Evolutionary conservation across 139 green algal genomes (phyloP).

Genomic region (Picochlorum costavermella): DNA sequence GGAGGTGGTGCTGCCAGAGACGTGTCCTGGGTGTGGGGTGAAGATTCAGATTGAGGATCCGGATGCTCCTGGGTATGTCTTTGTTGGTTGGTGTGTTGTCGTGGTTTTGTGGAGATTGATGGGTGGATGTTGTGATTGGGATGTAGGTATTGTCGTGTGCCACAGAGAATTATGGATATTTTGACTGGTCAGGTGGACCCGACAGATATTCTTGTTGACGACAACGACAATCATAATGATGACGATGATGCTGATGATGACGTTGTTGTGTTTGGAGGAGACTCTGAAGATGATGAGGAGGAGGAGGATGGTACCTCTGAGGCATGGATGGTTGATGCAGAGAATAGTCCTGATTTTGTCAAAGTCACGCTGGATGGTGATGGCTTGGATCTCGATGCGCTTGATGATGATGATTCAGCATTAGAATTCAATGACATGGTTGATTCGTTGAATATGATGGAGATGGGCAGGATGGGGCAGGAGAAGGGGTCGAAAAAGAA

Average conservation of each 20-base stretch:
- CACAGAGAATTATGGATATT: conserved; percentile 38
- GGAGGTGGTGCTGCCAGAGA: conserved; percentile 32
- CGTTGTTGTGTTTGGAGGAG: background rate
- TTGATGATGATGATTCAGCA: background rate
- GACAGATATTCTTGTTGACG: background rate
- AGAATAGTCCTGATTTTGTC: background rate
- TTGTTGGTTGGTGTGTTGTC: background rate
- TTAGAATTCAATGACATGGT: background rate
- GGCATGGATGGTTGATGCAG: background rate
- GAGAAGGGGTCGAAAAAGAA: background rate
- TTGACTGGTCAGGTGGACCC: background rate
- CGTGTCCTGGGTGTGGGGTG: conserved; percentile 74
- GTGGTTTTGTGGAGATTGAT: background rate
- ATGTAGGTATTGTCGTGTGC: conserved; percentile 61
- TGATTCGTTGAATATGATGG: background rate
- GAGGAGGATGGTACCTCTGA: background rate
- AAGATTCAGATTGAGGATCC: conserved; percentile 55
- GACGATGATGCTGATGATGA: background rate
- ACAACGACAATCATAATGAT: background rate
- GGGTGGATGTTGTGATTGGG: background rate
- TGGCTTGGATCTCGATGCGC: background rate
- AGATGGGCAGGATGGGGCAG: background rate
- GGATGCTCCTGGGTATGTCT: conserved; percentile 50
- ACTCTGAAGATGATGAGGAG: background rate
- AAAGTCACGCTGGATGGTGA: background rate